A percentile compares a stretch with the other conserved stretches of the same genome.
Conservation (phyloP, 495 filamentous ascomycete species). For the Aspergillus funiculosus region DNA sequence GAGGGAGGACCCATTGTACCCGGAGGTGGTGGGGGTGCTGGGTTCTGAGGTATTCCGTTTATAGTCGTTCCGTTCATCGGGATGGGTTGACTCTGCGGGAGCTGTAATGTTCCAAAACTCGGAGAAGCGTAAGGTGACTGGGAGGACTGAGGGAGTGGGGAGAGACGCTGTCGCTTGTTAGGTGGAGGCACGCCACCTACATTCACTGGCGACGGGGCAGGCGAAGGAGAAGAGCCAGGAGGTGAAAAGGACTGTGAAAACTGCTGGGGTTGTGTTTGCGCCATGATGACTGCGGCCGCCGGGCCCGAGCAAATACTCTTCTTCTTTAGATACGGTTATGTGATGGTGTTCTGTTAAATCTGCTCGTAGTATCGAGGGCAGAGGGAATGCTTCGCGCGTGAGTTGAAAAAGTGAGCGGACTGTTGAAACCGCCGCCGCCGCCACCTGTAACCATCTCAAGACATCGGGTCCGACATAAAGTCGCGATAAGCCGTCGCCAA, state of each 20-base stretch:
- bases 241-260: slow-evolving; percentile 51
- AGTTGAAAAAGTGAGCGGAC: slow-evolving; percentile 34
- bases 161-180: slow-evolving; percentile 62
- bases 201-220: slow-evolving; percentile 38
- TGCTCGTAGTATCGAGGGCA: slow-evolving; percentile 20
- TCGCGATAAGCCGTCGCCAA: not conserved
- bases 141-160: slow-evolving; percentile 52
- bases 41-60: slow-evolving; percentile 32
- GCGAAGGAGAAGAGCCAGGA: slow-evolving; percentile 49
- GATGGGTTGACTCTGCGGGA: slow-evolving; percentile 29
- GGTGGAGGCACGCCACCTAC: slow-evolving; percentile 45
- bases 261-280: slow-evolving; percentile 56
- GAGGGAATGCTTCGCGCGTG: slow-evolving; percentile 35
- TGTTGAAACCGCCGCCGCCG: slow-evolving; percentile 41
- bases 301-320: slow-evolving; percentile 1
- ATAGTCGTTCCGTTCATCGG: slow-evolving; percentile 35
- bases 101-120: slow-evolving; percentile 41
- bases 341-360: slow-evolving; percentile 2
- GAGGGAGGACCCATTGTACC: slow-evolving; percentile 78
- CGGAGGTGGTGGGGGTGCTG: slow-evolving; percentile 34
- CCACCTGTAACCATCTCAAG: slow-evolving; percentile 44
- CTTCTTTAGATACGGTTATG: slow-evolving; percentile 1
- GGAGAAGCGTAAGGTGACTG: slow-evolving; percentile 48
- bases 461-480: slow-evolving; percentile 22
- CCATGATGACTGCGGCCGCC: slow-evolving; percentile 45